These are phyloP conservation scores for Leptographium radiaticola DNA, from an alignment of 2,329 filamentous ascomycete genomes.

Conservation along the genomic window DNA sequence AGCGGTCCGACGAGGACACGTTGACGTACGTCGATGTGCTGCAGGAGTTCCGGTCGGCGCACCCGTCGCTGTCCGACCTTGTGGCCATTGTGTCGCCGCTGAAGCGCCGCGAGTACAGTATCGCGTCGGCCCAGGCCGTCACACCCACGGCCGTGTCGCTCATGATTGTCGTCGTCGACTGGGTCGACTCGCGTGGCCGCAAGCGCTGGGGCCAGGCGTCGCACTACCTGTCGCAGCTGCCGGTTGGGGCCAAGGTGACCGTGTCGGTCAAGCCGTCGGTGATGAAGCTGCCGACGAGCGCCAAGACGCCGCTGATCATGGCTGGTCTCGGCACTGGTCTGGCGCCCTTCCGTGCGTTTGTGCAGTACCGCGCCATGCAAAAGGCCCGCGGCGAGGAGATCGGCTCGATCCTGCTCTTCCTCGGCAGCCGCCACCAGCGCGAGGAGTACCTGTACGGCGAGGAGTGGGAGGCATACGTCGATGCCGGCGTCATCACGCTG, in stretches of 20 bases:
- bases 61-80: conserved; percentile 78
- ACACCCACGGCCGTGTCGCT: conserved; percentile 80
- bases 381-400: conserved; percentile 96
- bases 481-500: conserved; percentile 87
- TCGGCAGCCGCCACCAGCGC: conserved; percentile 91
- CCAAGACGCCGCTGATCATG: conserved; percentile 94
- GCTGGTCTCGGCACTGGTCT: conserved; percentile 95
- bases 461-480: conserved; percentile 97
- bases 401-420: conserved; percentile 84
- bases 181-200: conserved; percentile 79
- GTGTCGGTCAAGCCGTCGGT: conserved; percentile 95
- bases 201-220: conserved; percentile 89
- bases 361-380: conserved; percentile 96
- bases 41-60: conserved; percentile 79
- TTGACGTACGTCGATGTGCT: conserved; percentile 84
- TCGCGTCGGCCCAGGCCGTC: conserved; percentile 91
- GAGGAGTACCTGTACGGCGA: conserved; percentile 99
- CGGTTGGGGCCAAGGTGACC: conserved; percentile 65
- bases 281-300: conserved; percentile 88
- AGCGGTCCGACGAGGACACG: conserved; percentile 79
- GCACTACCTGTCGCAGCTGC: conserved; percentile 68
- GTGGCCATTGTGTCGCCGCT: conserved; percentile 76
- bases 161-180: conserved; percentile 95
- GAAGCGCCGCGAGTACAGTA: conserved; percentile 98
- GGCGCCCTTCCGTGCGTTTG: conserved; percentile 96